phyloP scores from a whole-genome alignment of 257 asterid species.

The Ligustrum vulgare region DNA sequence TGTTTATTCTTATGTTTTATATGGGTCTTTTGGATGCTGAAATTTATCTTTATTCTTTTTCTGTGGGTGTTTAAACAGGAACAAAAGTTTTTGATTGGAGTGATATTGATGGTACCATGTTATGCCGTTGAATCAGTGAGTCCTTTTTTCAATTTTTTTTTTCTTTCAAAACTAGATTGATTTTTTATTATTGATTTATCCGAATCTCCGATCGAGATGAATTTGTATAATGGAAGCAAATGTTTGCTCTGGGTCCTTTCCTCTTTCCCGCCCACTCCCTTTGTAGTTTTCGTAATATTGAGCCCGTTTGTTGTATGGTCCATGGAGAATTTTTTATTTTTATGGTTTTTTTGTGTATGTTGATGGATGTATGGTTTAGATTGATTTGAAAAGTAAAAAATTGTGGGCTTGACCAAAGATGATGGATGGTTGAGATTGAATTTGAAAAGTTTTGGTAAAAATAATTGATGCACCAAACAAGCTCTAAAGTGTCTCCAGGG shows the following conservation, averaged over 20 bases:
- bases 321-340: no score
- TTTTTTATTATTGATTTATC: conserved; percentile 10
- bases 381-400: no score
- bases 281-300: background rate
- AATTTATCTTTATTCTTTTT: conserved; percentile 3
- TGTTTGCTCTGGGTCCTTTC: background rate
- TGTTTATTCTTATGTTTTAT: background rate
- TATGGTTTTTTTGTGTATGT: no score
- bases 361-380: no score
- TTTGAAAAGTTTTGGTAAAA: no score
- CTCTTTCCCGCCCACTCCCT: background rate
- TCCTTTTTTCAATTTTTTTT: conserved; percentile 6
- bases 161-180: conserved; percentile 17
- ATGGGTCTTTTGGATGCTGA: background rate
- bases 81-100: conserved; percentile 94
- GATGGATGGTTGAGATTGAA: no score
- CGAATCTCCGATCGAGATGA: background rate
- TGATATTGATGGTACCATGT: conserved; percentile 88
- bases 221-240: background rate
- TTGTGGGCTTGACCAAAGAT: no score
- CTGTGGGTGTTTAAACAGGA: conserved; percentile 49
- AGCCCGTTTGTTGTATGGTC: no score
- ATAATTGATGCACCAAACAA: no score
- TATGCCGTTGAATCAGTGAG: conserved; percentile 91
- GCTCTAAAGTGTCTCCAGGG: background rate